Percentiles rank a stretch among this genome's conserved stretches.
Conservation (phyloP, 2,329 filamentous ascomycete genomes). For the Aspergillus sp. region DNA sequence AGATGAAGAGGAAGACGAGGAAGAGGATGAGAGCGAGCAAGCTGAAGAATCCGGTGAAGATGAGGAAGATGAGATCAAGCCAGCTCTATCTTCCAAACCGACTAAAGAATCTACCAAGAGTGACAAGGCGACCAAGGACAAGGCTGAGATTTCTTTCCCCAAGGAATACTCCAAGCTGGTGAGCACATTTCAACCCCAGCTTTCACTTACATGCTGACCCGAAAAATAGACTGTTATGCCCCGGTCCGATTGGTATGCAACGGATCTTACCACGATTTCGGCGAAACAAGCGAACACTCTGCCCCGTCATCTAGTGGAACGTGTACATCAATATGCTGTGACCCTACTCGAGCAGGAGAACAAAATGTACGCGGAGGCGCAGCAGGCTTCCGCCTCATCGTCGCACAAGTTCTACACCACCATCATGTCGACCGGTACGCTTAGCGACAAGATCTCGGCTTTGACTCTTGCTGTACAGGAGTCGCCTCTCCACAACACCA, state of each 20-base stretch:
- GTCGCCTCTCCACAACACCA: conserved; percentile 88
- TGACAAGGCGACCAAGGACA: conserved; percentile 15
- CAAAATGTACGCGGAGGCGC: conserved; percentile 66
- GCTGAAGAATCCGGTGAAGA: conserved; percentile 32
- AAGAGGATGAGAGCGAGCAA: conserved; percentile 23
- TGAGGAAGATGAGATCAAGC: conserved; percentile 23
- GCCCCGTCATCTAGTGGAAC: conserved; percentile 54
- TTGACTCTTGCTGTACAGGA: conserved; percentile 93
- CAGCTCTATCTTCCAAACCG: conserved; percentile 18
- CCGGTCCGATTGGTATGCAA: conserved; percentile 66
- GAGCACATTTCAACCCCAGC: conserved; percentile 10
- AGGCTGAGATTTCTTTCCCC: conserved; percentile 24
- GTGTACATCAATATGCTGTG: conserved; percentile 65
- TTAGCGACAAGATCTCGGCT: conserved; percentile 95
- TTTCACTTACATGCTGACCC: conserved; percentile 7
- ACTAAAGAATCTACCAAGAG: conserved; percentile 24
- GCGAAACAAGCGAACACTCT: conserved; percentile 46
- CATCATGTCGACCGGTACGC: conserved; percentile 93
- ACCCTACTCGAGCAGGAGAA: conserved; percentile 75
- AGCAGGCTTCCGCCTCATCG: conserved; percentile 73
- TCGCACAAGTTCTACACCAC: conserved; percentile 95
- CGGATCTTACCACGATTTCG: conserved; percentile 54
- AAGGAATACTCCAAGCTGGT: conserved; percentile 38
- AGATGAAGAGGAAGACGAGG: conserved; percentile 23
- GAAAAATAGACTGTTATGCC: conserved; percentile 54